Conservation (phyloP, 306 rosid genomes). For the Cucumis sativus region DNA sequence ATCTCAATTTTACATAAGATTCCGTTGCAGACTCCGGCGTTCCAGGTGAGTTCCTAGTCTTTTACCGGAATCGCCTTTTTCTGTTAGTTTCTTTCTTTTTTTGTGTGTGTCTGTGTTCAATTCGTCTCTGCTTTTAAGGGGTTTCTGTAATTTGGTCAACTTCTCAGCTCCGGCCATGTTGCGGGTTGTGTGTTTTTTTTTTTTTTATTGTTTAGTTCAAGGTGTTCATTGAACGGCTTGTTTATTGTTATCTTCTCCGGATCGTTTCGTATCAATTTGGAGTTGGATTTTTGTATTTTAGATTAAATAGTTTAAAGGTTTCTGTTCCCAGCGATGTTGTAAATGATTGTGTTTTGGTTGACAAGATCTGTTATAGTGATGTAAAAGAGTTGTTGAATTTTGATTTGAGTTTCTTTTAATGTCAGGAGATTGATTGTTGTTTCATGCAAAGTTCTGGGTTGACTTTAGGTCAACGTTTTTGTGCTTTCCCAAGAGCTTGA, state of each 20-base stretch:
- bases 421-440: background rate
- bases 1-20: background rate
- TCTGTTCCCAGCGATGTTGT: background rate
- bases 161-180: background rate
- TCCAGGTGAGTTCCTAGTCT: background rate
- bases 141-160: background rate
- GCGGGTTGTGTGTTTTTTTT: background rate
- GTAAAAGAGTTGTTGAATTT: background rate
- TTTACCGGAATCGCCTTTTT: background rate
- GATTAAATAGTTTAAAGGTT: background rate
- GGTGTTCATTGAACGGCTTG: background rate
- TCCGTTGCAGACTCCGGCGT: background rate
- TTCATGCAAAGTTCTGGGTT: background rate
- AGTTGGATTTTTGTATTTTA: background rate
- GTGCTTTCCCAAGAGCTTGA: background rate
- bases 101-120: background rate
- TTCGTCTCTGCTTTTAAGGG: background rate
- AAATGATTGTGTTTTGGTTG: background rate
- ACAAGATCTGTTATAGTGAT: background rate
- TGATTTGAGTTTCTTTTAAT: background rate
- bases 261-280: background rate
- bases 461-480: constrained; percentile 9
- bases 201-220: background rate
- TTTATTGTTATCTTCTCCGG: background rate
- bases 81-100: background rate